phyloP scores from a whole-genome alignment of 768 basidiomycete species.

The Wakefieldia striispora region DNA sequence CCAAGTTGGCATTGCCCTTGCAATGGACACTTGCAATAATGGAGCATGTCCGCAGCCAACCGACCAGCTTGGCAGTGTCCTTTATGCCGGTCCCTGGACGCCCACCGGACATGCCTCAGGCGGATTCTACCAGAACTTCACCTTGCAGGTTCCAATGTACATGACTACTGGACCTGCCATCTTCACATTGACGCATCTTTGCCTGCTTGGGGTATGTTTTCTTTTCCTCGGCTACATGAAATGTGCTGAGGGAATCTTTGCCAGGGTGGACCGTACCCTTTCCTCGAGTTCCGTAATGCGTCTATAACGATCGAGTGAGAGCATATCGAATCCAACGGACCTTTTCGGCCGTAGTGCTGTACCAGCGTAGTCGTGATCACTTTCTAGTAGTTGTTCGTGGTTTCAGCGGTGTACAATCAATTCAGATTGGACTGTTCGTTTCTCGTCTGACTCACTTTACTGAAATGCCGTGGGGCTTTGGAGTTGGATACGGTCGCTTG shows the following conservation, averaged over 20 bases:
- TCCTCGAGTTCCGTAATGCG: slow-evolving; percentile 29
- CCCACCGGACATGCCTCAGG: slow-evolving; percentile 17
- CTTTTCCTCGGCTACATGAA: not conserved
- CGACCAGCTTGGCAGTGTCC: slow-evolving; percentile 20
- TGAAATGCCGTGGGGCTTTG: too few relatives aligned
- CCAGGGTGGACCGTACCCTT: slow-evolving; percentile 24
- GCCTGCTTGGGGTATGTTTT: slow-evolving; percentile 28
- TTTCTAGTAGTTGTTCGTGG: too few relatives aligned
- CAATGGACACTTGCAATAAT: slow-evolving; percentile 18
- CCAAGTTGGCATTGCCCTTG: slow-evolving; percentile 33
- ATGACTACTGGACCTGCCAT: slow-evolving; percentile 20
- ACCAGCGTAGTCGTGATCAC: too few relatives aligned
- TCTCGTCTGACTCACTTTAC: too few relatives aligned
- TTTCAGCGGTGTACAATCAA: too few relatives aligned
- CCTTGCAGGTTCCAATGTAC: slow-evolving; percentile 12
- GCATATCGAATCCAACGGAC: not conserved
- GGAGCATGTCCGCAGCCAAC: slow-evolving; percentile 23
- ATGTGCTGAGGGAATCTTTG: not conserved
- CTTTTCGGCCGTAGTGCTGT: too few relatives aligned
- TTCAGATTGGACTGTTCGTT: too few relatives aligned
- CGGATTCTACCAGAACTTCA: slow-evolving; percentile 31
- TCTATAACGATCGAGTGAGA: slow-evolving; percentile 19
- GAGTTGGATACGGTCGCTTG: too few relatives aligned
- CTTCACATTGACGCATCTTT: slow-evolving; percentile 30
- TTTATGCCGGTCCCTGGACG: slow-evolving; percentile 29